Base-by-base conservation (phyloP, 176 grass and related monocot species). In the Carex scoparia region DNA sequence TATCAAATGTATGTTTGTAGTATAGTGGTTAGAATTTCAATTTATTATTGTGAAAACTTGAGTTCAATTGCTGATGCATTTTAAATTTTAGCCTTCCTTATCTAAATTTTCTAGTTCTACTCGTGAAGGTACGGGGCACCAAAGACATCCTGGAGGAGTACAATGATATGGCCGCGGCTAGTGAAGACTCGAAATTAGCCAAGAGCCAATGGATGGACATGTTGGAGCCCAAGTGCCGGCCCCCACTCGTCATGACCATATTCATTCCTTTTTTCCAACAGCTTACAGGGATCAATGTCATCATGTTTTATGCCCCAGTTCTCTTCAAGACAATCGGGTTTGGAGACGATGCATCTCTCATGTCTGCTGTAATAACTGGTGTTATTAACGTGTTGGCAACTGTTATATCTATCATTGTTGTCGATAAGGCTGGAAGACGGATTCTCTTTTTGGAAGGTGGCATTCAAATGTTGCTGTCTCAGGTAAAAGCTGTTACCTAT, bases 261-360 rank as follows among this genome's bases (percentile, higher is more conserved):
- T 58, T 81, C 8, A 46, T 81, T 4, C 79, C 79, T 23, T 81
- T 81, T 3, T 81, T 81, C 37, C 79, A 81, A 27, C 79, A 81
- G 37, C 3, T 88, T 15, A 88, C 81, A 4, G 86, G 86, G 35
- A 88, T 88, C 70, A 88, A 88, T n/a, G 86, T 88, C 56, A 81
- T 81, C 56, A 81, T 81, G 79, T 81, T 81, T 46, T 81, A 81
- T 46, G 79, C 79, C 37, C 79, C 79, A 1, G 79, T 81, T 44
- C 79, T 81, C 28, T 81, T 81, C 49, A 81, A 81, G 57, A 81
- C 79, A 1, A 81, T 81, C 14, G 79, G 79, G 48, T 81, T 81
- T 31, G 79, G 79, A 59, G 79, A 35, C 9, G 59, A 62, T 44
- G 79, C 57, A 23, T 59, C 79, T 7, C 79, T 81, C 28, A 81